Evolutionary conservation across 371 early-diverging fungal genomes (phyloP), one percentile per base, ranked within the genome.

Genomic region (Synchytrium microbalum): DNA sequence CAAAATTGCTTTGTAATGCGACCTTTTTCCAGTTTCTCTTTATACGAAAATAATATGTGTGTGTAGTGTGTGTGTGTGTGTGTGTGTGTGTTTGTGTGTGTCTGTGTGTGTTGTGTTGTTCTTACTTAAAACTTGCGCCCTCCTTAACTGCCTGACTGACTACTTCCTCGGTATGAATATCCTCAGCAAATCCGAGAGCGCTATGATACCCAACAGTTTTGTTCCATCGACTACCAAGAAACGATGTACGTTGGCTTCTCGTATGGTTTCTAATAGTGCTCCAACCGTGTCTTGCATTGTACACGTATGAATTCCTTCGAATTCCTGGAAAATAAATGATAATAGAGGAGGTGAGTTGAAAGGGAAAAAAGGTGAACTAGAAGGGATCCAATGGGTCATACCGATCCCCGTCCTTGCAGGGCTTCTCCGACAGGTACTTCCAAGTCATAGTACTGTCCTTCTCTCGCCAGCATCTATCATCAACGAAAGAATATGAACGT

Each of bases 241-340:
- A 58, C 96, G 84, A 74, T 93, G 90, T 1, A 96, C 92, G 25
- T 85, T 84, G 28, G 85, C 85, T 58, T 84, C 84, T 64, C 88
- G 81, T 60, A 97, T 91, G 0, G 88, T 88, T 31, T 89, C 88
- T 61, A 97, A 83, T 54, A 96, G 84, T 0, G 90, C 89, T 32
- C 85, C 82, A 23, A 97, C 80, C 38, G 92, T 92, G 72, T 95
- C 95, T 58, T 78, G 82, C 58, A 84, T 64, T 0, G 86, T 86
- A 75, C 98, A 97, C 10, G 93, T 90, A 69, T 95, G 96, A 3
- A 96, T 92, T 0, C 95, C 95, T 25, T 89, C 86, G 71, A 93
- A 95, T 68, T 94, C 91, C 81, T 84, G 61, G 3, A 58, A 23
- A 31, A 29, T 31, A 54, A 67, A 58, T 2, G 61, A 64, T 13